phyloP scores from a whole-genome alignment of 176 grass and related monocot genomes.

The Lolium rigidum region DNA sequence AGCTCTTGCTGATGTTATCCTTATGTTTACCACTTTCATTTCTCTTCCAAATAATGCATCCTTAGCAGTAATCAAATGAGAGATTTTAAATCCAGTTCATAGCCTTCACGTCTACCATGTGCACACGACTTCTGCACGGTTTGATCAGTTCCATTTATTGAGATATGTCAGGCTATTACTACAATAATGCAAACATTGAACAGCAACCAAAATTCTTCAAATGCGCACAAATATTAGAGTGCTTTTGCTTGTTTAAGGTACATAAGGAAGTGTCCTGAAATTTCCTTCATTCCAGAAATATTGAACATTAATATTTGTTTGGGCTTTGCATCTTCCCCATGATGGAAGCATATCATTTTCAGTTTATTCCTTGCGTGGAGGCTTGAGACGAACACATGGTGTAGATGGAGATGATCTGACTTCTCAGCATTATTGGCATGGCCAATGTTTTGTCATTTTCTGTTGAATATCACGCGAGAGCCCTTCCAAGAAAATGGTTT shows the following conservation, averaged over 20 bases:
- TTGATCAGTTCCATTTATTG: neutral
- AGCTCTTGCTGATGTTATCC: neutral
- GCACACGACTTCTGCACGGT: neutral
- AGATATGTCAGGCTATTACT: neutral
- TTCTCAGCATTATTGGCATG: slow-evolving; percentile 54
- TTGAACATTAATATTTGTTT: neutral
- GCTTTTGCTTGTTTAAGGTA: neutral
- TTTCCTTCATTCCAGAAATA: neutral
- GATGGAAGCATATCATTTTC: neutral
- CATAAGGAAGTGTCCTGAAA: neutral
- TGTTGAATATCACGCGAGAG: slow-evolving; percentile 37
- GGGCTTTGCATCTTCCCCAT: neutral
- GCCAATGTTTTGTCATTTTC: slow-evolving; percentile 27
- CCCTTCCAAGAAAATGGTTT: slow-evolving; percentile 45
- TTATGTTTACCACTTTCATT: neutral
- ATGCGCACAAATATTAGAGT: neutral
- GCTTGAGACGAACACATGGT: slow-evolving; percentile 44
- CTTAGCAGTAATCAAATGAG: neutral
- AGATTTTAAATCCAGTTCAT: neutral
- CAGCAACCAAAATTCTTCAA: neutral
- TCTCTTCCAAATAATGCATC: neutral
- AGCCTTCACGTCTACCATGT: neutral
- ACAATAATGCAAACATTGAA: neutral
- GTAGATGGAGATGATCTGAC: slow-evolving; percentile 48
- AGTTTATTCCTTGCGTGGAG: slow-evolving; percentile 20